Percentiles rank a stretch among this genome's conserved stretches.
phyloP scores from a whole-genome alignment of 345 rosid genomes.

The Sisymbrium altissimum region DNA sequence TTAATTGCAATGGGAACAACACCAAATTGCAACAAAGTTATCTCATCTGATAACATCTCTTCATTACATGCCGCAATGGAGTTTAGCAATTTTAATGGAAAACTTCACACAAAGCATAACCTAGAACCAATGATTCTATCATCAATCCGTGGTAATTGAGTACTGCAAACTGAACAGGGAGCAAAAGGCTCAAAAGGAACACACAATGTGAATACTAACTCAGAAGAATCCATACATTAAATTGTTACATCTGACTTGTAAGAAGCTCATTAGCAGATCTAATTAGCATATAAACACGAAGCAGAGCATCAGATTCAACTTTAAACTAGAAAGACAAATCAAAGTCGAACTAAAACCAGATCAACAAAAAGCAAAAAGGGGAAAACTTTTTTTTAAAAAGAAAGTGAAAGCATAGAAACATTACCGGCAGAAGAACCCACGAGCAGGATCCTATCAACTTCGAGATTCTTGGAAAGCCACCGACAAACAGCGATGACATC shows the following conservation, averaged over 20 bases:
- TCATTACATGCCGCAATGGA: too few relatives aligned
- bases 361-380: not conserved
- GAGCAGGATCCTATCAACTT: slow-evolving; percentile 61
- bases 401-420: not conserved
- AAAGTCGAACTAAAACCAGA: not conserved
- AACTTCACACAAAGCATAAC: not conserved
- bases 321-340: not conserved
- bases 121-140: not conserved
- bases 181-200: too few relatives aligned
- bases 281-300: not conserved
- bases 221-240: not conserved
- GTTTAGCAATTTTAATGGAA: not conserved
- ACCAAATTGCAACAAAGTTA: too few relatives aligned
- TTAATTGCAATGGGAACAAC: too few relatives aligned
- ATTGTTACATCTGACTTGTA: not conserved
- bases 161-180: too few relatives aligned
- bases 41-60: too few relatives aligned
- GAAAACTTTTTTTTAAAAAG: not conserved
- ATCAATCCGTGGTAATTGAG: not conserved
- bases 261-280: not conserved
- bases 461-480: slow-evolving; percentile 54
- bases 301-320: not conserved
- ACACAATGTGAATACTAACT: not conserved
- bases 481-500: slow-evolving; percentile 83
- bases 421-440: slow-evolving; percentile 94